Conservation (phyloP, 1,284 basidiomycete genomes). For the Leccinum griseonigrum region DNA sequence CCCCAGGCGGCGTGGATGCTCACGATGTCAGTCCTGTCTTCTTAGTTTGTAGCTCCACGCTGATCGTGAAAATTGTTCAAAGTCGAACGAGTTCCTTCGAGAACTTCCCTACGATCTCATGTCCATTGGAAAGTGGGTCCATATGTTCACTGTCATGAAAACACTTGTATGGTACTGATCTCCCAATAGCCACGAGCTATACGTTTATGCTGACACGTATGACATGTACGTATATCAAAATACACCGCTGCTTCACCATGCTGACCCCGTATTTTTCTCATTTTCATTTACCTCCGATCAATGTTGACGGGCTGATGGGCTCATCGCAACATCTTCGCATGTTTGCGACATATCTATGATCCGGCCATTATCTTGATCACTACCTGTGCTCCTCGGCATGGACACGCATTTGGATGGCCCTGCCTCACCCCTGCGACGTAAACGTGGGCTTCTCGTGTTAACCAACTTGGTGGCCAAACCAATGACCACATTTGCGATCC, state of each 20-base stretch:
- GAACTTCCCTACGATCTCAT: slow-evolving; percentile 81
- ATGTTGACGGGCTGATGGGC: background rate
- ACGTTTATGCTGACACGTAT: slow-evolving; percentile 71
- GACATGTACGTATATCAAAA: slow-evolving; percentile 57
- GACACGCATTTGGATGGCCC: background rate
- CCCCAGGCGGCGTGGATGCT: slow-evolving; percentile 66
- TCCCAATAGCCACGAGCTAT: slow-evolving; percentile 72
- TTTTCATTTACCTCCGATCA: background rate
- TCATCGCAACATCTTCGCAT: background rate
- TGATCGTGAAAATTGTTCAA: background rate
- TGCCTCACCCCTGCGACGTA: background rate
- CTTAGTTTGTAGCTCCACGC: background rate
- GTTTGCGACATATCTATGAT: slow-evolving; percentile 1
- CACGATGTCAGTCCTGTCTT: slow-evolving; percentile 49
- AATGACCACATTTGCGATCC: background rate
- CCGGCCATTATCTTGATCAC: slow-evolving; percentile 4
- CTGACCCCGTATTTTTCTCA: slow-evolving; percentile 10
- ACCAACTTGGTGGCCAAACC: background rate
- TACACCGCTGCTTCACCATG: background rate
- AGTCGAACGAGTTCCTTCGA: slow-evolving; percentile 72
- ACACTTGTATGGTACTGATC: slow-evolving; percentile 8
- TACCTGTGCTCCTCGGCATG: background rate
- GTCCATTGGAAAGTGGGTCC: slow-evolving; percentile 74
- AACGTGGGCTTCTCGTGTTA: background rate
- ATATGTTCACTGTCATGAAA: background rate